Conservation (phyloP, 768 basidiomycete genomes). For the Mycena epipterygia region DNA sequence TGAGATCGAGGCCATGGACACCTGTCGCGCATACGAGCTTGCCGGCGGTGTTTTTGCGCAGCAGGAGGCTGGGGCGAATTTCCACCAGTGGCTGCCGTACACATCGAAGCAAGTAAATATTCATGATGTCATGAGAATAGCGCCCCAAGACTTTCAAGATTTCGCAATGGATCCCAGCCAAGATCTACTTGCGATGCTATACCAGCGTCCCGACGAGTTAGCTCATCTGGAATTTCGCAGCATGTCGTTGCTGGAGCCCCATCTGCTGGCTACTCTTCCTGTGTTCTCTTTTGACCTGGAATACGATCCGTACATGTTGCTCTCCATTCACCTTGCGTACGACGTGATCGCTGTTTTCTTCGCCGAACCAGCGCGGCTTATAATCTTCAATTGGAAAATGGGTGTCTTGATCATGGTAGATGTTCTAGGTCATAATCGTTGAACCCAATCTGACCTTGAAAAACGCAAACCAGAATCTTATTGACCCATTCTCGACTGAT, state of each 20-base stretch:
- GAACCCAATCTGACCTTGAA: too few relatives aligned
- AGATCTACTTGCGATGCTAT: slow-evolving; percentile 12
- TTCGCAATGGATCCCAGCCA: slow-evolving; percentile 24
- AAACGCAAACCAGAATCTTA: neutral
- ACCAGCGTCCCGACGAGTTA: neutral
- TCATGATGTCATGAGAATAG: too few relatives aligned
- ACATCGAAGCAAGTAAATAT: too few relatives aligned
- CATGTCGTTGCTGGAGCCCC: neutral
- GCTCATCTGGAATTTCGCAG: neutral
- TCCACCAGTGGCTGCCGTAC: neutral
- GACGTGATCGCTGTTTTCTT: slow-evolving; percentile 10
- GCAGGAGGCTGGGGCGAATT: neutral
- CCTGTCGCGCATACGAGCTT: neutral
- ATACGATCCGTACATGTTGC: neutral
- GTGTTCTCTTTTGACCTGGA: neutral
- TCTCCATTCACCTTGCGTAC: slow-evolving; percentile 4
- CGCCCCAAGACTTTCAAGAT: too few relatives aligned
- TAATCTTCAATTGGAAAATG: slow-evolving; percentile 6
- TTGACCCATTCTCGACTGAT: neutral
- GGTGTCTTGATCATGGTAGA: slow-evolving; percentile 2
- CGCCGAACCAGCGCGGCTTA: neutral
- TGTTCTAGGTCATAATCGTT: neutral
- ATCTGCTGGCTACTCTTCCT: slow-evolving; percentile 1
- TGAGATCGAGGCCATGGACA: neutral
- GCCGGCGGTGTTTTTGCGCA: slow-evolving; percentile 17